These are phyloP conservation scores for Solanum hybrid DNA, from an alignment of 305 asterid species.

Conservation along the genomic window DNA sequence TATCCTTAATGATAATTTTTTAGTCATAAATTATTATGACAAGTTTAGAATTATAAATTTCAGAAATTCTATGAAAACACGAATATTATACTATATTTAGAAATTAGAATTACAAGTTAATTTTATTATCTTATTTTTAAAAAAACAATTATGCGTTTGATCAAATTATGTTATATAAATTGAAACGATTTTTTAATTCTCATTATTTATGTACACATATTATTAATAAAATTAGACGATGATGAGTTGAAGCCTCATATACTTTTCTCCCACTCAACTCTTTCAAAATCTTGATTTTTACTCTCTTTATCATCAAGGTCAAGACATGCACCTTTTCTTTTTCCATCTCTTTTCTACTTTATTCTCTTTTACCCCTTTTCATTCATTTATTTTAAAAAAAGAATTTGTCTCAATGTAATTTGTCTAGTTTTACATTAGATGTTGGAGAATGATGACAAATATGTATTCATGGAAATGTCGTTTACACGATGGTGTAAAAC, in stretches of 20 bases:
- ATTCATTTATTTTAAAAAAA: neutral
- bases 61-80: neutral
- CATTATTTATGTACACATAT: neutral
- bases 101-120: neutral
- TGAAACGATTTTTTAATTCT: neutral
- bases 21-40: neutral
- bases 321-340: neutral
- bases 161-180: neutral
- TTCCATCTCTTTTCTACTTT: neutral
- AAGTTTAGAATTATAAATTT: neutral
- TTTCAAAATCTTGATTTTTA: neutral
- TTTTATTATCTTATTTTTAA: neutral
- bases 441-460: neutral
- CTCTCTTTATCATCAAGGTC: neutral
- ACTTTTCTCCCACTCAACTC: neutral
- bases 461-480: neutral
- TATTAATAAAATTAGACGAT: neutral
- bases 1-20: neutral
- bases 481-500: neutral
- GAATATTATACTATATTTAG: neutral
- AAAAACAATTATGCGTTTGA: neutral
- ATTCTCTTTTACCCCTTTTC: neutral
- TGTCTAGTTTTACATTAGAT: neutral
- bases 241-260: neutral
- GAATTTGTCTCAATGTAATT: neutral